These are phyloP conservation scores for Vaccinium darrowii DNA, from an alignment of 148 eudicot species.

Conservation along the genomic window DNA sequence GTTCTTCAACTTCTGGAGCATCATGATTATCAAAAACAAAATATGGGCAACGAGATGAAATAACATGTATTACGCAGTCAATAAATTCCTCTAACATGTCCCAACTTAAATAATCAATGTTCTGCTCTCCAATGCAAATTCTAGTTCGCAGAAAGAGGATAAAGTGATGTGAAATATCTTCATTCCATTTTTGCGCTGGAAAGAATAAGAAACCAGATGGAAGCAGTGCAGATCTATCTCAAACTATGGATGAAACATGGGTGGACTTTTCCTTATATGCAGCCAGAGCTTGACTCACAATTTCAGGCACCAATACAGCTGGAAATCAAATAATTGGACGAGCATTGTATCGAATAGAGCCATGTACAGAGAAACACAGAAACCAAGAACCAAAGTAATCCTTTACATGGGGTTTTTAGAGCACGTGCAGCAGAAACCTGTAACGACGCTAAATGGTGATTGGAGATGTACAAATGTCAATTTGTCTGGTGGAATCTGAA, in stretches of 20 bases:
- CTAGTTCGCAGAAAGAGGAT: not conserved
- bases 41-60: not conserved
- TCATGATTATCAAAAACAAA: not conserved
- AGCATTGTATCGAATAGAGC: not conserved
- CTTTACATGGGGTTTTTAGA: not conserved
- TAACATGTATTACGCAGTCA: not conserved
- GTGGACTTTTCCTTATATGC: not conserved
- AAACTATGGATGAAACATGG: not conserved
- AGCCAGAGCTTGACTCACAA: not conserved
- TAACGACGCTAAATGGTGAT: not conserved
- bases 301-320: no score
- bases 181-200: not conserved
- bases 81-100: not conserved
- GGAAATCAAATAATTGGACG: no score
- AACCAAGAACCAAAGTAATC: not conserved
- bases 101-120: not conserved
- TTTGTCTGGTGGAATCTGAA: constrained; percentile 30
- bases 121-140: not conserved
- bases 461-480: constrained; percentile 13
- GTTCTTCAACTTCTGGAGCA: not conserved
- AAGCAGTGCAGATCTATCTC: not conserved
- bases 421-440: constrained; percentile 11
- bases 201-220: no score
- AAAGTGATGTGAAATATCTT: not conserved
- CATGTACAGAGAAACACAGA: not conserved